phyloP scores from a whole-genome alignment of 2,329 filamentous ascomycete genomes.

The Shiraia bambusicola region DNA sequence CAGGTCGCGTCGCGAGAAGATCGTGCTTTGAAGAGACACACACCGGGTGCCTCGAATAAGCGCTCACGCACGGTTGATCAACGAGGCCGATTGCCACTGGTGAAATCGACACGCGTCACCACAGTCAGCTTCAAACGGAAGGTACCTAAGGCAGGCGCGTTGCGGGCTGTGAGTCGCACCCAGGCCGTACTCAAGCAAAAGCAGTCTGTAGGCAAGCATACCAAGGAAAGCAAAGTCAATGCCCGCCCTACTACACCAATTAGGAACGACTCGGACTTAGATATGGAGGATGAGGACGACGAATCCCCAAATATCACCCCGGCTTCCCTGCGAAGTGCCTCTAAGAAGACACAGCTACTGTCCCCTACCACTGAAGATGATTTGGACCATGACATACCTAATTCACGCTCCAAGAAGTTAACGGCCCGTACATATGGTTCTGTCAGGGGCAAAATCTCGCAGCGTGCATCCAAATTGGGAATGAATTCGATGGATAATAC shows the following conservation, averaged over 20 bases:
- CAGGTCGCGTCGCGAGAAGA: conserved; percentile 36
- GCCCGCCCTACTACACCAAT: conserved; percentile 22
- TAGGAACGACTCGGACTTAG: conserved; percentile 6
- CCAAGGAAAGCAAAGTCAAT: conserved; percentile 15
- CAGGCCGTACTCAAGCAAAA: not conserved
- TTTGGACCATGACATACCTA: no score
- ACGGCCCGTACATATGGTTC: no score
- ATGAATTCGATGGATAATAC: no score
- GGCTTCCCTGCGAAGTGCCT: conserved; percentile 39
- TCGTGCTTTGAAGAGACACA: conserved; percentile 33
- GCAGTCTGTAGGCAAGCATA: conserved; percentile 15
- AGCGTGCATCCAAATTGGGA: no score
- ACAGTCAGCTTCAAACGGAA: conserved; percentile 28
- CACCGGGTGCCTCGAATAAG: conserved; percentile 12
- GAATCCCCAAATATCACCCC: conserved; percentile 39
- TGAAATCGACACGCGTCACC: conserved; percentile 19
- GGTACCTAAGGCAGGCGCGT: conserved; percentile 21
- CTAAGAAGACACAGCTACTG: conserved; percentile 12
- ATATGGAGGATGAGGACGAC: conserved; percentile 21
- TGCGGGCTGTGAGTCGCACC: conserved; percentile 18
- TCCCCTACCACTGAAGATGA: no score
- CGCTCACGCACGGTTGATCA: conserved; percentile 7
- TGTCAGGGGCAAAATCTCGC: no score
- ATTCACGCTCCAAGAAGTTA: no score
- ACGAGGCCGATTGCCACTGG: conserved; percentile 6